Evolutionary conservation across 208 protist genomes (phyloP).

Genomic region (Trypanosoma mega): DNA sequence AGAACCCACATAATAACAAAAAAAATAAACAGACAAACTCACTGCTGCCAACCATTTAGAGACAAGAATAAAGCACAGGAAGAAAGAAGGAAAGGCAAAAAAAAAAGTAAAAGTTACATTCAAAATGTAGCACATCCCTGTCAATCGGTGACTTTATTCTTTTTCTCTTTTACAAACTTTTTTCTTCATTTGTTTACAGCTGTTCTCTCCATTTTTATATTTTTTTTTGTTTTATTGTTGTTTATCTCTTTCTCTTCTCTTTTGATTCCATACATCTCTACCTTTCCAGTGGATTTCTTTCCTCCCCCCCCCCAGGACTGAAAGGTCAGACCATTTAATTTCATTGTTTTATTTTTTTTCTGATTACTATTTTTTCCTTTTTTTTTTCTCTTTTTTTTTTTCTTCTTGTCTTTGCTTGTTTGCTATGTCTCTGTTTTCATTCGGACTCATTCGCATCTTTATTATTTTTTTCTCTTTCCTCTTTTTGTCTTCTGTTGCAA

Average conservation of each 20-base stretch:
- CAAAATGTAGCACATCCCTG: neutral
- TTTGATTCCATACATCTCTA: neutral
- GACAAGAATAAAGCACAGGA: neutral
- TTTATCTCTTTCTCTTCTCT: neutral
- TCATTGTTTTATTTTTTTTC: neutral
- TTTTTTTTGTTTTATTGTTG: slow-evolving; percentile 3
- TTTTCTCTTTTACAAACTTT: too few relatives aligned
- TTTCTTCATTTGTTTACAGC: too few relatives aligned
- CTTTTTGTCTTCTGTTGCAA: neutral
- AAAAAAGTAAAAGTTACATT: slow-evolving; percentile 6
- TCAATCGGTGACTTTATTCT: too few relatives aligned
- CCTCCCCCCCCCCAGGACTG: neutral
- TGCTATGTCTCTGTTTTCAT: neutral
- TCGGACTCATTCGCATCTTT: neutral
- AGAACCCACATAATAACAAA: too few relatives aligned
- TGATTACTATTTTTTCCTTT: too few relatives aligned
- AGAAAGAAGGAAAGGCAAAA: neutral
- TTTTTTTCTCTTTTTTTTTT: slow-evolving; percentile 3
- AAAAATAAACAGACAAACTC: too few relatives aligned
- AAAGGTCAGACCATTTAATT: slow-evolving; percentile 7
- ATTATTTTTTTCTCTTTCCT: slow-evolving; percentile 1
- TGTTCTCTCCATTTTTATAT: slow-evolving; percentile 7
- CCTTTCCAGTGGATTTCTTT: neutral
- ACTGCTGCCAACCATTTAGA: neutral
- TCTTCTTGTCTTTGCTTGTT: slow-evolving; percentile 1